Evolutionary conservation across 1,284 basidiomycete genomes (phyloP).

Genomic region (Pseudomicrostroma phylloplanum): DNA sequence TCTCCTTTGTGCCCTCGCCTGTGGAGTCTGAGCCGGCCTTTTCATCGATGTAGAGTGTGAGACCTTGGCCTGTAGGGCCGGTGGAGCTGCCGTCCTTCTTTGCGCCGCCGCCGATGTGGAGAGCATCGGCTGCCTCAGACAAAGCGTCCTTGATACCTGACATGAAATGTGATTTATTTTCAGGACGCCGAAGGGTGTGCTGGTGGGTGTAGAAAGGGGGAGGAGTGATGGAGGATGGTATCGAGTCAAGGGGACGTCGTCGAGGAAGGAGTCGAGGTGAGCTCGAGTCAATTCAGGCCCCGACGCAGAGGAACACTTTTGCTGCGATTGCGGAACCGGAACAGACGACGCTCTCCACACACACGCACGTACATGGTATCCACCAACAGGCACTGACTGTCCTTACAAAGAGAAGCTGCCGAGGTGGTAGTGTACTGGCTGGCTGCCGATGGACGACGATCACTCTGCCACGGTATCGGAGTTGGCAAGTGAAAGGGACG

Average conservation of each 20-base stretch:
- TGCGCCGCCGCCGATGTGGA: slow-evolving; percentile 31
- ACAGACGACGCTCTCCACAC: too few relatives aligned
- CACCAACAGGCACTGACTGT: too few relatives aligned
- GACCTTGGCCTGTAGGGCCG: background rate
- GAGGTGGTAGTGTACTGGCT: too few relatives aligned
- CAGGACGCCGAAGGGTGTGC: background rate
- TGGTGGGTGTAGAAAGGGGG: background rate
- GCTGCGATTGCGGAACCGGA: too few relatives aligned
- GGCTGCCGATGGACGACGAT: too few relatives aligned
- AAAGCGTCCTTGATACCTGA: slow-evolving; percentile 42
- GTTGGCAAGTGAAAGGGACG: background rate
- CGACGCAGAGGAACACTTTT: background rate
- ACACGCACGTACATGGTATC: too few relatives aligned
- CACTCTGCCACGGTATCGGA: background rate
- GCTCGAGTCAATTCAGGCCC: background rate
- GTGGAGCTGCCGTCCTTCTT: background rate
- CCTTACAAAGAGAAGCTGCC: too few relatives aligned
- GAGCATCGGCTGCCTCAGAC: slow-evolving; percentile 32
- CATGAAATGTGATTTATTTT: slow-evolving; percentile 13
- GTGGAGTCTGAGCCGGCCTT: slow-evolving; percentile 34
- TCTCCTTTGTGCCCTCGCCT: slow-evolving; percentile 36
- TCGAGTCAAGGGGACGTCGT: too few relatives aligned
- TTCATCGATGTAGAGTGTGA: slow-evolving; percentile 44
- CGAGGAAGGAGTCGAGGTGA: background rate
- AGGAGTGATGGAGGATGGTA: background rate